Conservation (phyloP, 805 yeast genomes). For the Schizosaccharomyces octosporus region DNA sequence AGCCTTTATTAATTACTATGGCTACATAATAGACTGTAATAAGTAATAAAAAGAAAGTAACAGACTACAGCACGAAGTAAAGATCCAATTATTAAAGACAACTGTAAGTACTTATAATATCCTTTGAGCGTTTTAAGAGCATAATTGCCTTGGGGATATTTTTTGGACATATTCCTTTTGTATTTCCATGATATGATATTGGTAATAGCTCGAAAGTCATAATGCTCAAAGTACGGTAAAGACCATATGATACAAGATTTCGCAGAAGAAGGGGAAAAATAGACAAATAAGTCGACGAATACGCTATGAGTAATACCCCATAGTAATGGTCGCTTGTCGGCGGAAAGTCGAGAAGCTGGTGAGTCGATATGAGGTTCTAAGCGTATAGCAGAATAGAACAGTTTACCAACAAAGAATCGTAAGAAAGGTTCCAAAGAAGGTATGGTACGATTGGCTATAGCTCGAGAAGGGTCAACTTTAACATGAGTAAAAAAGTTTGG, state of each 20-base stretch:
- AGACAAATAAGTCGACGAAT: conserved; percentile 12
- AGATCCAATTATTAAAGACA: neutral
- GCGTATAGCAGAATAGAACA: conserved; percentile 12
- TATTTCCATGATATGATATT: neutral
- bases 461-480: neutral
- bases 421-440: conserved; percentile 4
- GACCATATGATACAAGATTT: neutral
- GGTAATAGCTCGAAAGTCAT: neutral
- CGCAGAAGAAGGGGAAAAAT: neutral
- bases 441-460: neutral
- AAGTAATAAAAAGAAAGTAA: neutral
- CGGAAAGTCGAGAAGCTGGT: neutral
- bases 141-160: neutral
- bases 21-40: neutral
- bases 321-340: conserved; percentile 5
- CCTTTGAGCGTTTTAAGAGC: neutral
- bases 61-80: neutral
- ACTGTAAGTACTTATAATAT: neutral
- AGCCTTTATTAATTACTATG: no score
- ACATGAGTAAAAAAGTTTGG: neutral
- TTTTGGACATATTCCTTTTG: no score
- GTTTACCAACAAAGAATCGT: conserved; percentile 8
- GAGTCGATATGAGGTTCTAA: conserved; percentile 4
- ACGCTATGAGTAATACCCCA: conserved; percentile 19
- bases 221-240: neutral